These are phyloP conservation scores for Syncephalis plumigaleata DNA, from an alignment of 371 early-diverging fungal species.

Conservation along the genomic window DNA sequence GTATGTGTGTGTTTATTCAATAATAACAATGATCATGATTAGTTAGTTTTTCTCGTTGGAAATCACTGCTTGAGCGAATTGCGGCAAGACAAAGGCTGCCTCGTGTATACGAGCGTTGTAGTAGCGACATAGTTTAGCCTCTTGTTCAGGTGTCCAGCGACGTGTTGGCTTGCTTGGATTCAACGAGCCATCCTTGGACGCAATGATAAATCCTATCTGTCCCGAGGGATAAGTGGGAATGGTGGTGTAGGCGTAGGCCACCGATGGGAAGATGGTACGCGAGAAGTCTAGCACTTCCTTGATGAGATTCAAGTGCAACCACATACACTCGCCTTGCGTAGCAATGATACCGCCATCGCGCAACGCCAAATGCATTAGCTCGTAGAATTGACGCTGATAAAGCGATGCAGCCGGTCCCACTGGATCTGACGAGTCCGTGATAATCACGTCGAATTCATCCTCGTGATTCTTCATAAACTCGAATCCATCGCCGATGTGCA, in stretches of 20 bases:
- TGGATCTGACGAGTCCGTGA: slow-evolving; percentile 96
- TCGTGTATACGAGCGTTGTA: slow-evolving; percentile 88
- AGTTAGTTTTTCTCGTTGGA: too few species aligned
- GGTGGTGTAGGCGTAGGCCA: slow-evolving; percentile 81
- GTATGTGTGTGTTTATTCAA: too few species aligned
- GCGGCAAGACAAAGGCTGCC: slow-evolving; percentile 83
- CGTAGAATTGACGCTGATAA: slow-evolving; percentile 79
- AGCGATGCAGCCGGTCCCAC: slow-evolving; percentile 91
- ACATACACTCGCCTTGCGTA: slow-evolving; percentile 94
- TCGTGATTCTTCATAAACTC: slow-evolving; percentile 74
- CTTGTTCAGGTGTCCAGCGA: slow-evolving; percentile 54
- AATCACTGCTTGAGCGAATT: slow-evolving; percentile 33
- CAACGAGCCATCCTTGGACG: slow-evolving; percentile 57
- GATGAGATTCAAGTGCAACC: slow-evolving; percentile 88
- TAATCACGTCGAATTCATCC: slow-evolving; percentile 86
- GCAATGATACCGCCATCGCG: slow-evolving; percentile 80
- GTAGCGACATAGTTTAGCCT: slow-evolving; percentile 65
- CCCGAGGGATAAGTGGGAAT: slow-evolving; percentile 96
- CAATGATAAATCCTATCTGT: slow-evolving; percentile 88
- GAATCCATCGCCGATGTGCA: slow-evolving; percentile 91
- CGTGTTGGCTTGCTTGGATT: slow-evolving; percentile 66
- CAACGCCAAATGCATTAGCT: slow-evolving; percentile 80
- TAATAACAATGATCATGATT: too few species aligned
- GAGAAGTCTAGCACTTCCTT: slow-evolving; percentile 63
- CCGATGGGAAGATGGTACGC: slow-evolving; percentile 66